A percentile compares a stretch with the other conserved stretches of the same genome.
phyloP scores from a whole-genome alignment of 208 protist genomes.

The Phytomonas francai region DNA sequence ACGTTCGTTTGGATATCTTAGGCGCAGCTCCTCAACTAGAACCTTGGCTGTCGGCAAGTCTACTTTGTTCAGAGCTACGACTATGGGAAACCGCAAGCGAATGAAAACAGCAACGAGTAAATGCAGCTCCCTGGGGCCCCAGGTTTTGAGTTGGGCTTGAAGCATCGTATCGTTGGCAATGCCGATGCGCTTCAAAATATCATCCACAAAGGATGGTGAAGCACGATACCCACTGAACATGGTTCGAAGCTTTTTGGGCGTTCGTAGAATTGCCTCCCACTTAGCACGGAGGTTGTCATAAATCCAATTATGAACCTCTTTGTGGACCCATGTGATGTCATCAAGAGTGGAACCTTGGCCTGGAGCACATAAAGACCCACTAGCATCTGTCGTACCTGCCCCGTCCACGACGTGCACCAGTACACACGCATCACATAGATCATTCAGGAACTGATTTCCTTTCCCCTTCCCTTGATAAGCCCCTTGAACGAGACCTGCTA shows the following conservation, averaged over 20 bases:
- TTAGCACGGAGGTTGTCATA: conserved; percentile 88
- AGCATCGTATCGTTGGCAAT: conserved; percentile 38
- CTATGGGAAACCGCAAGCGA: conserved; percentile 84
- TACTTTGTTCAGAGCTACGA: conserved; percentile 90
- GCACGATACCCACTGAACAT: conserved; percentile 92
- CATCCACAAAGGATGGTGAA: conserved; percentile 59
- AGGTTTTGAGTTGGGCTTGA: conserved; percentile 23
- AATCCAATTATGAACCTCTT: conserved; percentile 92
- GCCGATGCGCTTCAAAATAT: conserved; percentile 46
- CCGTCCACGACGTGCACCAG: conserved; percentile 93
- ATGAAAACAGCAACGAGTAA: conserved; percentile 87
- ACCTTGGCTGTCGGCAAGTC: conserved; percentile 52
- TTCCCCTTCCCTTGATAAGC: conserved; percentile 90
- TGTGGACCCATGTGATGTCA: conserved; percentile 89
- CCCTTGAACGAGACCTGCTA: conserved; percentile 91
- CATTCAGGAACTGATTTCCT: conserved; percentile 94
- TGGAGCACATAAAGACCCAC: conserved; percentile 63
- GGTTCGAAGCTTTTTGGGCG: conserved; percentile 60
- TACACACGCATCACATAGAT: conserved; percentile 90
- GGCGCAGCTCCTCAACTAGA: conserved; percentile 32
- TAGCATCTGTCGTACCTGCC: conserved; percentile 76
- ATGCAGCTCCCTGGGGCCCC: conserved; percentile 77
- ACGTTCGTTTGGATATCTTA: conserved; percentile 55
- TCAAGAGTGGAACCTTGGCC: conserved; percentile 62
- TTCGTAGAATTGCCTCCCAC: conserved; percentile 57